These are phyloP conservation scores for Trypanosoma boissoni DNA, from an alignment of 208 protist species.

Conservation along the genomic window DNA sequence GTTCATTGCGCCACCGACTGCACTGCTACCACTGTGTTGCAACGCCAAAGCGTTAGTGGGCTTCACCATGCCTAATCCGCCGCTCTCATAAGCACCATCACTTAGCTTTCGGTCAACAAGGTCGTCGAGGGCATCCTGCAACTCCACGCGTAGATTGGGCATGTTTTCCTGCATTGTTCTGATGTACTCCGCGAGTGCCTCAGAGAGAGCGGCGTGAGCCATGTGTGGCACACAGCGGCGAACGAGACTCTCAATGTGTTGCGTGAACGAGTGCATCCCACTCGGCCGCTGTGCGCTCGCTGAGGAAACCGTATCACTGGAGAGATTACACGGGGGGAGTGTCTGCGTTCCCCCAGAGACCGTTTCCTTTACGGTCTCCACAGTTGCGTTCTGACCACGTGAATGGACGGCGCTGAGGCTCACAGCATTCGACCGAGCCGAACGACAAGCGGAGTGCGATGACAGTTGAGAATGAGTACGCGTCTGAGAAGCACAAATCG, in stretches of 20 bases:
- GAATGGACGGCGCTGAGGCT: conserved; percentile 3
- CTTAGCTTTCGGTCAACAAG: conserved; percentile 76
- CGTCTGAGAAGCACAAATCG: conserved; percentile 55
- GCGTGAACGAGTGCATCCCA: too few species aligned
- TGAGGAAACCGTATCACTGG: conserved; percentile 11
- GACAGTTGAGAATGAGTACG: background rate
- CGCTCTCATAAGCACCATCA: conserved; percentile 29
- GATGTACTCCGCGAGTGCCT: conserved; percentile 57
- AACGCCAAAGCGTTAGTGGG: too few species aligned
- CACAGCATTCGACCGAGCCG: background rate
- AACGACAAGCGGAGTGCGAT: background rate
- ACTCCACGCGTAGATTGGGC: conserved; percentile 40
- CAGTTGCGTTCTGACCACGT: too few species aligned
- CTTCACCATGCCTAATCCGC: too few species aligned
- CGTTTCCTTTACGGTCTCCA: background rate
- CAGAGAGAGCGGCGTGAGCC: conserved; percentile 55
- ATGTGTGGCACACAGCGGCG: conserved; percentile 70
- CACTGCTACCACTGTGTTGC: background rate
- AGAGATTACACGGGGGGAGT: background rate
- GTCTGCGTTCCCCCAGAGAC: background rate
- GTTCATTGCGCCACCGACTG: conserved; percentile 1
- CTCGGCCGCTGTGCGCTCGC: conserved; percentile 16
- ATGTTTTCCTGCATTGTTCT: conserved; percentile 46
- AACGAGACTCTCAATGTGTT: conserved; percentile 58
- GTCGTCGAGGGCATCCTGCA: conserved; percentile 61